Conservation (phyloP, 208 protist species). For the Tritrichomonas musculus region DNA sequence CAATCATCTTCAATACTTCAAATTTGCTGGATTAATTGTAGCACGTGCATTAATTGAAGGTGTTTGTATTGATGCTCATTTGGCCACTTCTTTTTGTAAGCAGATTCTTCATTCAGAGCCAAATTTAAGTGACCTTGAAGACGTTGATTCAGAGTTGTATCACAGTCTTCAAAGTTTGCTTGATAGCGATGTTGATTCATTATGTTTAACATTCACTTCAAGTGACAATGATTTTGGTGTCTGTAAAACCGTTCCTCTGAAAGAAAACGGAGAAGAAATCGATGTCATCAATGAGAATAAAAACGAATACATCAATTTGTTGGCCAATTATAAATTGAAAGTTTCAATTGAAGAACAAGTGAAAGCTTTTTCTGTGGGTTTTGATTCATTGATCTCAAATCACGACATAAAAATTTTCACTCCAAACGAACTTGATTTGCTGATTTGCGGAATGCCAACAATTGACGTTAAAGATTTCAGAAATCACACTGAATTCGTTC, state of each 20-base stretch:
- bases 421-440: too few relatives aligned
- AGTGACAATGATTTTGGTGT: slow-evolving; percentile 82
- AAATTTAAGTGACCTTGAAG: slow-evolving; percentile 83
- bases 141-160: slow-evolving; percentile 83
- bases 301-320: slow-evolving; percentile 82
- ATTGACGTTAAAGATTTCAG: too few relatives aligned
- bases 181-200: slow-evolving; percentile 61
- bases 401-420: too few relatives aligned
- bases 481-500: too few relatives aligned
- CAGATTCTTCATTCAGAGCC: slow-evolving; percentile 82
- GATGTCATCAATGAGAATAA: slow-evolving; percentile 88
- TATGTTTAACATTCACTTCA: slow-evolving; percentile 79
- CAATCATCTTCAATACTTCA: slow-evolving; percentile 90
- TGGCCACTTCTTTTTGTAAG: slow-evolving; percentile 92
- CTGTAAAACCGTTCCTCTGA: slow-evolving; percentile 72
- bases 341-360: slow-evolving; percentile 81
- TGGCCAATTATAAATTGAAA: slow-evolving; percentile 79
- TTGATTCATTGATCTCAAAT: too few relatives aligned
- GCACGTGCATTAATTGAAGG: not conserved
- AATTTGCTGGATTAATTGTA: not conserved
- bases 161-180: slow-evolving; percentile 83
- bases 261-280: slow-evolving; percentile 74
- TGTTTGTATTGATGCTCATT: slow-evolving; percentile 85
- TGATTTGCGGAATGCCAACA: too few relatives aligned
- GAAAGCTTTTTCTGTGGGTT: slow-evolving; percentile 76